phyloP scores from a whole-genome alignment of 2,329 filamentous ascomycete genomes.

The Arthroderma sp. region DNA sequence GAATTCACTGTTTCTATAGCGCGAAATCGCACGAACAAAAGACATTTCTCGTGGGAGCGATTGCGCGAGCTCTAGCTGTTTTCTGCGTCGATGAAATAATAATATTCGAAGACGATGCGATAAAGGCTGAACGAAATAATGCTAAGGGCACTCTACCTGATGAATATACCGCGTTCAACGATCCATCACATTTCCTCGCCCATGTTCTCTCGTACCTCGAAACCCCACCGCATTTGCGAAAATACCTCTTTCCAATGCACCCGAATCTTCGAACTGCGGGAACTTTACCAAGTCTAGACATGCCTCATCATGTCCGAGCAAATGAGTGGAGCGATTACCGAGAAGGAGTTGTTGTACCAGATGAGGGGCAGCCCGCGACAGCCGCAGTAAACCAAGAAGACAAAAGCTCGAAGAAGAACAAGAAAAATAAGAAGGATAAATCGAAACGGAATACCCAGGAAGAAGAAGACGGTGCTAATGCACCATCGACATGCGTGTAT shows the following conservation, averaged over 20 bases:
- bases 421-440: constrained; percentile 35
- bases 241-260: constrained; percentile 62
- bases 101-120: constrained; percentile 56
- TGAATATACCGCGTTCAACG: constrained; percentile 52
- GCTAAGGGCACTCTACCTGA: constrained; percentile 16
- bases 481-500: constrained; percentile 31
- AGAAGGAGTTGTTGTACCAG: constrained; percentile 55
- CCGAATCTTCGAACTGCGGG: constrained; percentile 63
- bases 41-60: constrained; percentile 56
- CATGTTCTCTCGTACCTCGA: constrained; percentile 73
- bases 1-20: constrained; percentile 29
- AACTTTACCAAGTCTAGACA: constrained; percentile 62
- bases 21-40: constrained; percentile 62
- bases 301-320: constrained; percentile 67
- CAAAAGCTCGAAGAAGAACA: constrained; percentile 6
- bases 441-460: constrained; percentile 13
- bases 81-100: constrained; percentile 78
- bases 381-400: constrained; percentile 14
- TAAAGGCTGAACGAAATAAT: constrained; percentile 6
- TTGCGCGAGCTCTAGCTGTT: constrained; percentile 68
- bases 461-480: neutral
- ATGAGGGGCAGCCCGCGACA: constrained; percentile 37
- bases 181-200: constrained; percentile 66
- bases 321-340: constrained; percentile 69
- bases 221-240: constrained; percentile 69